Base-by-base conservation (phyloP, 768 basidiomycete species). In the Paxillus involutus region DNA sequence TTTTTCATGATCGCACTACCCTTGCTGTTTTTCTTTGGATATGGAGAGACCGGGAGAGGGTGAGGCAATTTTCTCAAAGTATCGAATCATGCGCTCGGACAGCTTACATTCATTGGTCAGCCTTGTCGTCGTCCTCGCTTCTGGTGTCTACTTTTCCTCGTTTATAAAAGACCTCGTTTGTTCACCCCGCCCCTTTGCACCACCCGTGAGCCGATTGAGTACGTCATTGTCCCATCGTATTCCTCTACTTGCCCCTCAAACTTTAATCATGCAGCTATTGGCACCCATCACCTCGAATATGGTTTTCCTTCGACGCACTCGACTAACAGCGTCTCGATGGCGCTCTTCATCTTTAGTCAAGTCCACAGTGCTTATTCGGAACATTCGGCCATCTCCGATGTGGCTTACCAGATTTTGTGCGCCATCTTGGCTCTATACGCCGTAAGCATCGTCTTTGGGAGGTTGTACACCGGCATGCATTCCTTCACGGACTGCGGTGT, bases 221-320 rank as follows among this genome's bases (percentile, higher is more conserved):
- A 61, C 60, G 88, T 75, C 1, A n/a, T 24, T 21, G 30, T 29
- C 26, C 19, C 30, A 5, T 24, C 14, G 4, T 21, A 8, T 35
- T 24, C 39, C 19, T 29, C 21, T 49, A 6, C 58, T 33, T 3
- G 30, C 30, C 17, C 17, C 16, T n/a, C 35, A 40, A 56, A 35
- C 32, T 8, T 16, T 55, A 12, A 36, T 55, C 32, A 12, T 33
- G 36, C 59, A 91, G 89, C 86, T 5, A 85, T 92, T 48, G 87
- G 89, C 13, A 80, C 75, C 1, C 89, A 91, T 63, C 90, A 93
- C 60, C 78, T 91, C 3, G 94, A 96, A 73, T 96, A 96, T 61
- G 96, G 96, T 21, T 96, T 98, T 65, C 95, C 94, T 0, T 96
- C 94, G 0, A 97, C 95, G 0, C 96, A 99, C 63, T 90, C 92